These are phyloP conservation scores for Lachancea quebecensis DNA, from an alignment of 805 yeast genomes.

Conservation along the genomic window DNA sequence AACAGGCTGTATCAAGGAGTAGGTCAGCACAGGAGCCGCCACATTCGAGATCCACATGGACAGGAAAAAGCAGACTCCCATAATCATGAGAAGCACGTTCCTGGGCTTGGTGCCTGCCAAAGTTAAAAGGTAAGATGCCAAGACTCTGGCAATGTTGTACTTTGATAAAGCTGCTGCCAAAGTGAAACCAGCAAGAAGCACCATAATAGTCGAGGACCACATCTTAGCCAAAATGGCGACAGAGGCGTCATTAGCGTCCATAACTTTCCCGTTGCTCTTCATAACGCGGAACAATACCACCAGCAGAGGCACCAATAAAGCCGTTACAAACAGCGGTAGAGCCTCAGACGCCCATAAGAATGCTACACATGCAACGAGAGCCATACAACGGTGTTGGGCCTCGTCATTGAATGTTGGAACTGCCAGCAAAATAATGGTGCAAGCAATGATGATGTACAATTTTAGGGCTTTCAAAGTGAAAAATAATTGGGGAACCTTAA, in stretches of 20 bases:
- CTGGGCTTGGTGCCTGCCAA: slow-evolving; percentile 80
- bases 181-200: slow-evolving; percentile 86
- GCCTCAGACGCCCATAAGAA: slow-evolving; percentile 94
- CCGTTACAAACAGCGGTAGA: slow-evolving; percentile 87
- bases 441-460: slow-evolving; percentile 40
- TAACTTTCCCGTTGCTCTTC: slow-evolving; percentile 46
- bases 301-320: slow-evolving; percentile 73
- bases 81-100: slow-evolving; percentile 64
- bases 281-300: slow-evolving; percentile 64
- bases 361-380: slow-evolving; percentile 55
- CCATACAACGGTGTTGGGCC: slow-evolving; percentile 58
- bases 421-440: slow-evolving; percentile 48
- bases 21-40: slow-evolving; percentile 91
- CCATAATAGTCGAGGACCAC: slow-evolving; percentile 94
- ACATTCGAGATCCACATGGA: slow-evolving; percentile 97
- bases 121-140: slow-evolving; percentile 76
- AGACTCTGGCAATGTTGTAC: slow-evolving; percentile 80
- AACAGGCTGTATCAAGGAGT: slow-evolving; percentile 79
- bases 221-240: slow-evolving; percentile 66
- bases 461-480: slow-evolving; percentile 44
- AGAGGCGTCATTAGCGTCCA: slow-evolving; percentile 61
- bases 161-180: slow-evolving; percentile 90
- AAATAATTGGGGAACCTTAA: slow-evolving; percentile 42
- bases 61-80: slow-evolving; percentile 77
- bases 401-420: slow-evolving; percentile 57